Percentiles rank a stretch among this genome's conserved stretches.
phyloP scores from a whole-genome alignment of 768 basidiomycete genomes.

The Rhodotorula taiwanensis region DNA sequence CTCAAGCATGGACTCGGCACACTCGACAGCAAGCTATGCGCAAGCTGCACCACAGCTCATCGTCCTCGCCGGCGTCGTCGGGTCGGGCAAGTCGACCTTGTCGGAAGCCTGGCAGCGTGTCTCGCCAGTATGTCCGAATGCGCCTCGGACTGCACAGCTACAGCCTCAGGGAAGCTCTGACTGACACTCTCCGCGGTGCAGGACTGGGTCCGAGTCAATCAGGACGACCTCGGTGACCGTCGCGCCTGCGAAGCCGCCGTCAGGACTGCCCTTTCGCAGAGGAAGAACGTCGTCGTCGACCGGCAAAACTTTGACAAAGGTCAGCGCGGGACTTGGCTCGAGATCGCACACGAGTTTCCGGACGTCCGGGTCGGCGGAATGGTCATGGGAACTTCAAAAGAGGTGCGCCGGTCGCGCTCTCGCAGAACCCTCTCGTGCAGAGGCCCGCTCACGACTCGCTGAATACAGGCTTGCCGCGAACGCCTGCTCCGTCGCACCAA shows the following conservation, averaged over 20 bases:
- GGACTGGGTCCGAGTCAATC: constrained; percentile 31
- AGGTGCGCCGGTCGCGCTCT: not conserved
- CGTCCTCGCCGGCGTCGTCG: constrained; percentile 33
- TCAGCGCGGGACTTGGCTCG: constrained; percentile 31
- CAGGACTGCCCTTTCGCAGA: not conserved
- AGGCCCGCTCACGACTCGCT: no score
- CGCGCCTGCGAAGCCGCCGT: constrained; percentile 25
- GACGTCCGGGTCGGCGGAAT: constrained; percentile 19
- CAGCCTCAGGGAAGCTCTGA: not conserved
- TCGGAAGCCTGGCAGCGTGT: not conserved
- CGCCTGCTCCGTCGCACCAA: constrained; percentile 15
- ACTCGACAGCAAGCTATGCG: not conserved
- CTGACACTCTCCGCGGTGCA: not conserved
- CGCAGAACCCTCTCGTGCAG: no score
- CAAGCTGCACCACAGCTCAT: constrained; percentile 13
- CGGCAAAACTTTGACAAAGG: constrained; percentile 34
- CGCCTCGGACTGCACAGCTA: not conserved
- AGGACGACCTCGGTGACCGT: constrained; percentile 34
- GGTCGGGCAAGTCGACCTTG: constrained; percentile 25
- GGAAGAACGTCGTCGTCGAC: constrained; percentile 24
- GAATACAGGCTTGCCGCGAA: constrained; percentile 18
- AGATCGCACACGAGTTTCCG: constrained; percentile 25
- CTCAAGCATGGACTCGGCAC: not conserved
- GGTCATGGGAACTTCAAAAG: constrained; percentile 23
- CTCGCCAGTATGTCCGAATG: constrained; percentile 8